These are phyloP conservation scores for Aspergillus fumigatus DNA, from an alignment of 2,329 filamentous ascomycete genomes.

Conservation along the genomic window DNA sequence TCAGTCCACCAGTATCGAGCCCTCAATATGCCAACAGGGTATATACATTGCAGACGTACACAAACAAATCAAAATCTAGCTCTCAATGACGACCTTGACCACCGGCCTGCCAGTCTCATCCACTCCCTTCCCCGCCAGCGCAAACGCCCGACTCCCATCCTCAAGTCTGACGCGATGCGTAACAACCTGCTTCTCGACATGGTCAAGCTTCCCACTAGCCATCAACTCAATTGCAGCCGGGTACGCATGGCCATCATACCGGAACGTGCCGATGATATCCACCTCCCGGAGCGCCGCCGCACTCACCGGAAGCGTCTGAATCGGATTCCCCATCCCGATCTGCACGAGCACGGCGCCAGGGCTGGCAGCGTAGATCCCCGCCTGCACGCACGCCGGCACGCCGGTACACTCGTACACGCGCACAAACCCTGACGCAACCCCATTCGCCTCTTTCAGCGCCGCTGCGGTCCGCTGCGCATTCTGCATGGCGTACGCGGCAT, in stretches of 20 bases:
- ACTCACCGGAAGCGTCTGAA: constrained; percentile 51
- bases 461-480: constrained; percentile 36
- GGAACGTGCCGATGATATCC: constrained; percentile 54
- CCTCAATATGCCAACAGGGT: not conserved
- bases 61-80: constrained; percentile 9
- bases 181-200: constrained; percentile 48
- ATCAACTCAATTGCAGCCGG: constrained; percentile 51
- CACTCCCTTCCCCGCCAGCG: constrained; percentile 46
- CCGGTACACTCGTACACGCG: constrained; percentile 46
- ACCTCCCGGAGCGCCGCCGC: constrained; percentile 53
- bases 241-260: constrained; percentile 51
- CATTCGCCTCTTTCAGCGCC: constrained; percentile 23
- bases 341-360: constrained; percentile 51
- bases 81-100: constrained; percentile 49
- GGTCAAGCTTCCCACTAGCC: constrained; percentile 46
- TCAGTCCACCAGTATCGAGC: not conserved
- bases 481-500: constrained; percentile 28
- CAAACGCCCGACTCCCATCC: constrained; percentile 49
- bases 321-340: constrained; percentile 54
- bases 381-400: constrained; percentile 42
- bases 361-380: constrained; percentile 41
- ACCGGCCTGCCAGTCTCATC: constrained; percentile 51
- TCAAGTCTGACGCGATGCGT: constrained; percentile 49
- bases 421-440: constrained; percentile 32
- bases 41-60: not conserved